A percentile compares a stretch with the other conserved stretches of the same genome.
Conservation (phyloP, 768 basidiomycete species). For the Lactarius trivialis region DNA sequence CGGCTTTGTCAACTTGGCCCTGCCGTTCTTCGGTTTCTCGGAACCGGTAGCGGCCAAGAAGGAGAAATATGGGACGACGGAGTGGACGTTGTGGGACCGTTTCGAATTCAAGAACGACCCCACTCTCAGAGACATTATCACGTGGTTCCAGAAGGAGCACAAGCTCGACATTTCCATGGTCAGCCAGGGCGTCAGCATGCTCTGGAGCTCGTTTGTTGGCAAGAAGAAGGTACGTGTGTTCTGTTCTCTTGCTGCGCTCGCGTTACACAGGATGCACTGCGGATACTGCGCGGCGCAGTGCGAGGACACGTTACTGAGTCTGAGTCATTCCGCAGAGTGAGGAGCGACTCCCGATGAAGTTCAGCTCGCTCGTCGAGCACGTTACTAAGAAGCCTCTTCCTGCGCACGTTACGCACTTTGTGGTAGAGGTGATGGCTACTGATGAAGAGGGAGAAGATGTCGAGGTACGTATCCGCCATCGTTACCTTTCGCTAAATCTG, state of each 20-base stretch:
- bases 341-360: constrained; percentile 82
- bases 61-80: constrained; percentile 77
- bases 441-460: constrained; percentile 94
- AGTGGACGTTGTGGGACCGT: constrained; percentile 99
- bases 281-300: background rate
- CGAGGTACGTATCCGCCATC: constrained; percentile 48
- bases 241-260: background rate
- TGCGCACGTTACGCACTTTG: constrained; percentile 72
- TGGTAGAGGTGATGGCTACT: constrained; percentile 91
- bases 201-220: constrained; percentile 91
- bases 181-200: constrained; percentile 94
- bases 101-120: constrained; percentile 90
- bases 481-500: constrained; percentile 6
- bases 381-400: constrained; percentile 94
- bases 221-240: constrained; percentile 77
- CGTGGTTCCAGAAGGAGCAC: constrained; percentile 80
- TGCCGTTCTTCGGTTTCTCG: constrained; percentile 99
- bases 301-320: background rate
- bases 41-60: constrained; percentile 90
- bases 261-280: background rate
- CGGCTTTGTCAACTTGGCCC: constrained; percentile 93
- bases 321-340: constrained; percentile 52
- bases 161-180: constrained; percentile 91
- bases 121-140: constrained; percentile 75
- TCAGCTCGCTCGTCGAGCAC: constrained; percentile 84